A percentile compares a stretch with the other conserved stretches of the same genome.
Evolutionary conservation across 257 asterid species (phyloP).

Genomic region (Solanum microdontum): DNA sequence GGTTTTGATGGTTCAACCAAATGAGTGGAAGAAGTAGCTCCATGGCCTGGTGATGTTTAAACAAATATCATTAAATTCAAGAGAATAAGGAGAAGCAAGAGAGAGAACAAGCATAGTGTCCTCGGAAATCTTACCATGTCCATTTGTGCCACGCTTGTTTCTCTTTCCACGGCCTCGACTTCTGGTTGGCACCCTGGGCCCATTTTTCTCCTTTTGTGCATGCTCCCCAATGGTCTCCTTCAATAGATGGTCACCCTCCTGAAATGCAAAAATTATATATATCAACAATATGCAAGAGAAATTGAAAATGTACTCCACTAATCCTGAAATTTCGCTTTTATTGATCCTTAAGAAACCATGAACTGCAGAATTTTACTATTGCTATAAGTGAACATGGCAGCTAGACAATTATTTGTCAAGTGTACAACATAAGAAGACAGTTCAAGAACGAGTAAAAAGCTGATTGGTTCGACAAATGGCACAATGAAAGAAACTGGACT

Average conservation of each 20-base stretch:
- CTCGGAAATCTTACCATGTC: conserved; percentile 49
- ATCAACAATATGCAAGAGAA: background rate
- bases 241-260: conserved; percentile 44
- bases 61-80: background rate
- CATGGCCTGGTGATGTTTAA: conserved; percentile 39
- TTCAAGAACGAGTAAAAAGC: background rate
- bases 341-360: background rate
- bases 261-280: background rate
- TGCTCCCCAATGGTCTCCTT: conserved; percentile 43
- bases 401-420: background rate
- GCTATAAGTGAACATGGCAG: background rate
- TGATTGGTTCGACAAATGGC: background rate
- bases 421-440: background rate
- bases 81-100: background rate
- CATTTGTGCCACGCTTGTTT: conserved; percentile 46
- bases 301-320: background rate
- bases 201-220: conserved; percentile 45
- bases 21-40: conserved; percentile 32
- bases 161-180: conserved; percentile 73
- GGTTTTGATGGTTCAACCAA: conserved; percentile 64
- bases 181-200: conserved; percentile 27
- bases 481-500: background rate
- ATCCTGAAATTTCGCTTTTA: background rate
- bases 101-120: background rate
- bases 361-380: background rate